Conservation (phyloP, 1,284 basidiomycete genomes). For the Cystobasidium slooffiae region DNA sequence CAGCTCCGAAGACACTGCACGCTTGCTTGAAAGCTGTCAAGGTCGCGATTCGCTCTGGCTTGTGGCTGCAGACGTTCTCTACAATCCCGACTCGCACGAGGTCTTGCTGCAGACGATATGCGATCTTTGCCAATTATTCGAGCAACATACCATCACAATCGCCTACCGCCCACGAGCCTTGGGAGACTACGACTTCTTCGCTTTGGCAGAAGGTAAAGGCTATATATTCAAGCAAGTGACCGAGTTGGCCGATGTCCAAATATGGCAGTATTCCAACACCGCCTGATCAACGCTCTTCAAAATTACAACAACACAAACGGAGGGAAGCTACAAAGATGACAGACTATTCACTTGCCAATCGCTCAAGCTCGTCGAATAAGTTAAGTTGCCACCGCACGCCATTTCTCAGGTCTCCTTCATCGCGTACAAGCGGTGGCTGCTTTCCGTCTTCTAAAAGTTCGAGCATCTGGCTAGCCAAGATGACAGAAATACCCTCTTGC, state of each 20-base stretch:
- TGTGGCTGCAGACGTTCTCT: slow-evolving; percentile 51
- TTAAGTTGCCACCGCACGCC: slow-evolving; percentile 37
- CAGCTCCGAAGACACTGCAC: not conserved
- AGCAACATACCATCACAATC: slow-evolving; percentile 28
- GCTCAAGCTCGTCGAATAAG: slow-evolving; percentile 26
- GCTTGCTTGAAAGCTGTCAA: not conserved
- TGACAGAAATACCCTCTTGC: slow-evolving; percentile 71
- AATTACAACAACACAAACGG: not conserved
- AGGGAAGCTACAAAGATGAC: no score
- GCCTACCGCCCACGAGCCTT: slow-evolving; percentile 50
- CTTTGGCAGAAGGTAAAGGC: slow-evolving; percentile 38
- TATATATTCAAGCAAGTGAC: slow-evolving; percentile 42
- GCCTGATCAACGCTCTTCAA: slow-evolving; percentile 2
- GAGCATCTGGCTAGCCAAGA: slow-evolving; percentile 74
- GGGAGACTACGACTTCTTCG: slow-evolving; percentile 51
- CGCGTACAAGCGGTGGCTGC: slow-evolving; percentile 13
- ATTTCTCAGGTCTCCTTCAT: slow-evolving; percentile 29
- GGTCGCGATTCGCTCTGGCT: slow-evolving; percentile 35
- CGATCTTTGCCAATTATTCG: slow-evolving; percentile 31
- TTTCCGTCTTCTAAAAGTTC: slow-evolving; percentile 65
- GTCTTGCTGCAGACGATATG: slow-evolving; percentile 48
- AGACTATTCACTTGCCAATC: not conserved
- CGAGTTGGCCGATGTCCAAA: slow-evolving; percentile 47
- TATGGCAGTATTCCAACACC: slow-evolving; percentile 46
- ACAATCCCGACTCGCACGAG: slow-evolving; percentile 49